phyloP scores from a whole-genome alignment of 2,329 filamentous ascomycete genomes.

The Ophiocordyceps camponoti-leonardi region DNA sequence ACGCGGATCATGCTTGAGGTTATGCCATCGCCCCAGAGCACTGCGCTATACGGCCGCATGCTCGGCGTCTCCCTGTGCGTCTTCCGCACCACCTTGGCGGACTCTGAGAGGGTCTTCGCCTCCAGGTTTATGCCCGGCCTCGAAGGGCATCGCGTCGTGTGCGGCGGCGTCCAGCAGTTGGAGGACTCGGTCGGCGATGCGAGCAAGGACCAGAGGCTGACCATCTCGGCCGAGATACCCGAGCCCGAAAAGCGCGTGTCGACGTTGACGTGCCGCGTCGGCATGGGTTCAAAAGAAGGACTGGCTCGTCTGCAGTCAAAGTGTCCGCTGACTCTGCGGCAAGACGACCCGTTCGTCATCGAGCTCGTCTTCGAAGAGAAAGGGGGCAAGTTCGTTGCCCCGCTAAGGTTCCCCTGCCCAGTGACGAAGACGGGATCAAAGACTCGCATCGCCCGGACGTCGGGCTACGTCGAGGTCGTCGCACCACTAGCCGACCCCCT shows the following conservation, averaged over 20 bases:
- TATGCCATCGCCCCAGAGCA: slow-evolving; percentile 8
- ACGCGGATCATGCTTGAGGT: slow-evolving; percentile 16
- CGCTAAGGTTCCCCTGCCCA: slow-evolving; percentile 22
- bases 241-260: slow-evolving; percentile 11
- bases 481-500: slow-evolving; percentile 13
- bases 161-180: slow-evolving; percentile 8
- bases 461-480: slow-evolving; percentile 26
- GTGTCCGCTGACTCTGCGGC: slow-evolving; percentile 16
- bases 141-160: slow-evolving; percentile 8
- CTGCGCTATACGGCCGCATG: slow-evolving; percentile 7
- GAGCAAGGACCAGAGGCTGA: slow-evolving; percentile 6
- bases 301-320: slow-evolving; percentile 20
- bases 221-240: slow-evolving; percentile 14
- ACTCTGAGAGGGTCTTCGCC: slow-evolving; percentile 16
- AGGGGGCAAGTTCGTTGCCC: slow-evolving; percentile 8
- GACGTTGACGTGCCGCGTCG: slow-evolving; percentile 21
- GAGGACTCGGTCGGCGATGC: slow-evolving; percentile 5
- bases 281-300: slow-evolving; percentile 17
- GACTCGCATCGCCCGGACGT: slow-evolving; percentile 24
- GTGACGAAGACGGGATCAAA: slow-evolving; percentile 16
- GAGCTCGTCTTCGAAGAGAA: slow-evolving; percentile 20
- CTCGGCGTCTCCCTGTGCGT: slow-evolving; percentile 13
- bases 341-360: slow-evolving; percentile 21
- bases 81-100: slow-evolving; percentile 13
- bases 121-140: slow-evolving; percentile 20